These are phyloP conservation scores for Candida nanaspora DNA, from an alignment of 805 yeast species.

Conservation along the genomic window DNA sequence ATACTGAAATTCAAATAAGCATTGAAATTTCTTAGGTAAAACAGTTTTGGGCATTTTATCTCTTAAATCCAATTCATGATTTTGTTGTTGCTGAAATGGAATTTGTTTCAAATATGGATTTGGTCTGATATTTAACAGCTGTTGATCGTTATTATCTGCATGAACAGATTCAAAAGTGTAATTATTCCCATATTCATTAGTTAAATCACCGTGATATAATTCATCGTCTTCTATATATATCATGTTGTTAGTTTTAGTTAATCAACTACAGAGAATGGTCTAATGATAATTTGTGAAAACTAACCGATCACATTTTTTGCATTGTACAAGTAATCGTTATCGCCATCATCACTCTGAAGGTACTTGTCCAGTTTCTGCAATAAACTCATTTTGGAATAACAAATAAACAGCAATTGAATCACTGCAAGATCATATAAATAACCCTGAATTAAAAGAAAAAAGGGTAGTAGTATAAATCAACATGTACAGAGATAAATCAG, in stretches of 20 bases:
- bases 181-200: too few relatives aligned
- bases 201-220: neutral
- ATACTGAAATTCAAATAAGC: slow-evolving; percentile 25
- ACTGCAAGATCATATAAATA: too few relatives aligned
- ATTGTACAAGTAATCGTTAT: neutral
- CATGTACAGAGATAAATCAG: too few relatives aligned
- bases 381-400: neutral
- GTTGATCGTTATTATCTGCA: neutral
- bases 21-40: slow-evolving; percentile 31
- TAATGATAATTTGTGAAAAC: too few relatives aligned
- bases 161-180: neutral
- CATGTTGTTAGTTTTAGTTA: too few relatives aligned
- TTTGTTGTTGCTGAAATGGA: neutral
- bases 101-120: neutral
- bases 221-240: neutral
- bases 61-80: too few relatives aligned
- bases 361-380: neutral
- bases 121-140: neutral
- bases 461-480: too few relatives aligned
- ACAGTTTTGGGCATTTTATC: slow-evolving; percentile 11
- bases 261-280: too few relatives aligned
- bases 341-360: neutral
- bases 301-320: neutral
- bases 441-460: too few relatives aligned
- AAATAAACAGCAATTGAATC: too few relatives aligned